Base-by-base conservation (phyloP, 2,329 filamentous ascomycete genomes). In the Juglanconis juglandina region DNA sequence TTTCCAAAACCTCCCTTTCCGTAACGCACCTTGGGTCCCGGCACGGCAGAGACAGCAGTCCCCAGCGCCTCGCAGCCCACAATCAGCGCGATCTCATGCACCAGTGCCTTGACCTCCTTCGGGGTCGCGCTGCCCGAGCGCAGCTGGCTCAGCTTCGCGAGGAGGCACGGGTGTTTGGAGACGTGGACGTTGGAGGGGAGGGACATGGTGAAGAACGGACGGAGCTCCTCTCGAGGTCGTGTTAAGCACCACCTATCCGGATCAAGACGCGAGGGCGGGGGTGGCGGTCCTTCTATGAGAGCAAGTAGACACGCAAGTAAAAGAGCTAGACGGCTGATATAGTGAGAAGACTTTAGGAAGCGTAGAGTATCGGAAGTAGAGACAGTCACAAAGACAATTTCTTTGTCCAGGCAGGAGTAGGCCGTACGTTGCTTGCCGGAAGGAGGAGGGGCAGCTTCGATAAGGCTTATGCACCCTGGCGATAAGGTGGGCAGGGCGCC, bases 61-160 rank as follows among this genome's bases (percentile, higher is more conserved):
- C 85, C 86, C 33, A 96, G 81, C 11, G 94, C 92, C 74, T 97
- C 93, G 64, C 87, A 90, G 50, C 87, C 90, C 24, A 98, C 77
- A 63, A 98, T 90, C 44, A 91, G 81, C 7, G 91, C 79, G 64
- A 98, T 96, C 65, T 98, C 93, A 72, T 96, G 87, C 63, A 97
- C 85, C 53, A 98, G 81, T 7, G 83, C 76, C 75, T 93, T 92
- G 67, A 91, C 92, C 59, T 96, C 91, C 62, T 87, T 83, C 3
- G 91, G 81, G 61, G 81, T 84, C 54, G 90, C 86, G 47, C 79
- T 81, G 59, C 85, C 81, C 46, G 91, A 95, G 62, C 94, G 89
- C 51, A 98, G 85, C 77, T 95, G 91, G 67, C 90, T 93, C 69
- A 98, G 86, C 81, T 98, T 98, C 67, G 90, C 91, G 68, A 84